Base-by-base conservation (phyloP, 176 grass and related monocot genomes). In the Raddia distichophylla region DNA sequence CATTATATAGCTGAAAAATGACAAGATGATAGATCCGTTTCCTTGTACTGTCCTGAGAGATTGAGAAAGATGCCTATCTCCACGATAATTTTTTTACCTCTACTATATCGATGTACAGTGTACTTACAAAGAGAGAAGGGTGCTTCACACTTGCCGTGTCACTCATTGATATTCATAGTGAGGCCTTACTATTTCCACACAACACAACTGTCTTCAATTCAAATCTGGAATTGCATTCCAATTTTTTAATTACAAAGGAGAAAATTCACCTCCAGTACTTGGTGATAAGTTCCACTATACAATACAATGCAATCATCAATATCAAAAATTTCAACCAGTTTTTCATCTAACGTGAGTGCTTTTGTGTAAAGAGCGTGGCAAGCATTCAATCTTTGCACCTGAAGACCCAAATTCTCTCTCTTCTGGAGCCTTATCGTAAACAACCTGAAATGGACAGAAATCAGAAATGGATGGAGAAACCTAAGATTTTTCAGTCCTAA, bases 391-490 rank as follows among this genome's bases (percentile, higher is more conserved):
- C 33, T 86, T 73, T 42, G 40, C 60, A 60, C 50, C 51, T 37
- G 43, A 86, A 78, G 45, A 34, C 10, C 73, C 6, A 44, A 50
- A 17, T 54, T 59, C 18, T 7, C 55, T 9, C 58, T 80, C 59
- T 72, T 66, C 16, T 43, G 13, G 57, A 82, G 5, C 59, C 67
- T 80, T 71, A 52, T 66, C 47, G 19, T 43, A 89, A 66, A 71
- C 77, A 77, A 68, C 78, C 78, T 86, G 78, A 76, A 89, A 89
- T 1, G 33, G 14, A 77, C 6, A 59, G 7, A 35, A 19, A 8
- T 62, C 46, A 68, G 45, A 75, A 10, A 58, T 81, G n/a, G 54
- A 78, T 16, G 46, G 19, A 45, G 34, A 22, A 54, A 63, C 48
- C 33, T 35, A 75, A 45, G 19, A 33, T 60, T 45, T 64, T 16